Evolutionary conservation across 225 moss, liverwort and hornwort species (phyloP).

Genomic region (Rhytidiadelphus loreus): DNA sequence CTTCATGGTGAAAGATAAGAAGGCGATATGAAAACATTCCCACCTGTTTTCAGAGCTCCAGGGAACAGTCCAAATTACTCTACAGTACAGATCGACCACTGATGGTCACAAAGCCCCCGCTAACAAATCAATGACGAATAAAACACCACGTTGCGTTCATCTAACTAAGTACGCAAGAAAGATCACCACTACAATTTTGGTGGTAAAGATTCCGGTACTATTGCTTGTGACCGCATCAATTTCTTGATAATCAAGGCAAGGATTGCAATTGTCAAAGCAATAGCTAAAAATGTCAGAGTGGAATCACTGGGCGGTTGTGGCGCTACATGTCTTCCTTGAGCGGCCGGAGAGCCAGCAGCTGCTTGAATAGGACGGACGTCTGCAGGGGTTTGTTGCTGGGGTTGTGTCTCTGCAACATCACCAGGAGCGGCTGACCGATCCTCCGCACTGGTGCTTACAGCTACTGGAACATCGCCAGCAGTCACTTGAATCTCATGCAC

Average conservation of each 20-base stretch:
- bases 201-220: slow-evolving; percentile 14
- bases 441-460: slow-evolving; percentile 50
- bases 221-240: slow-evolving; percentile 40
- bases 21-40: background rate
- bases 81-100: background rate
- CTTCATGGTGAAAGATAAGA: background rate
- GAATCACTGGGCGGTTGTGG: slow-evolving; percentile 57
- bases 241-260: slow-evolving; percentile 88
- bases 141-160: background rate
- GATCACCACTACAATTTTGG: slow-evolving; percentile 20
- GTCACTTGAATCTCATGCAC: slow-evolving; percentile 46
- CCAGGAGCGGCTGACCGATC: slow-evolving; percentile 11
- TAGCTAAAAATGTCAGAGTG: slow-evolving; percentile 71
- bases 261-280: slow-evolving; percentile 79
- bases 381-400: slow-evolving; percentile 5
- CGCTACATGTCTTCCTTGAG: slow-evolving; percentile 36
- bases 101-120: background rate
- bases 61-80: background rate
- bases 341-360: background rate
- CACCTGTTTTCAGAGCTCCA: background rate
- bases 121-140: background rate
- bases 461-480: slow-evolving; percentile 47
- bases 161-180: background rate
- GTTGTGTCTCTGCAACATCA: slow-evolving; percentile 1
- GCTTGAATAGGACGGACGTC: slow-evolving; percentile 15